phyloP scores from a whole-genome alignment of 108 stramenopile genomes.

The Skeletonema menzelii region DNA sequence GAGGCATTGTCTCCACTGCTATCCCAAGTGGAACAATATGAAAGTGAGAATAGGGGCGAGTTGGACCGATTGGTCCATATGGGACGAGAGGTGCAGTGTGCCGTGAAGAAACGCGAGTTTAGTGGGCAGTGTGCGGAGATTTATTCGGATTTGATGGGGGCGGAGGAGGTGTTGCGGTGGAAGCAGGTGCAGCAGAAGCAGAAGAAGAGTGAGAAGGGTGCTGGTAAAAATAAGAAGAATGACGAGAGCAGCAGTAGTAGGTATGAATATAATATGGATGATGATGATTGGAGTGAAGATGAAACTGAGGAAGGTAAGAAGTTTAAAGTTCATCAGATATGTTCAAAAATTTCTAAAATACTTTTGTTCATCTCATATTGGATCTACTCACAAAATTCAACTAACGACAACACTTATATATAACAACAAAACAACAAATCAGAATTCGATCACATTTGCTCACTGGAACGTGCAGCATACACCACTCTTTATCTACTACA shows the following conservation, averaged over 20 bases:
- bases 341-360: background rate
- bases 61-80: constrained; percentile 57
- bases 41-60: constrained; percentile 45
- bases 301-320: background rate
- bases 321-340: background rate
- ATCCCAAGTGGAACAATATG: constrained; percentile 52
- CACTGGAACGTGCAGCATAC: constrained; percentile 85
- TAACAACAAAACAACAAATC: background rate
- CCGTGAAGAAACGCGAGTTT: constrained; percentile 43
- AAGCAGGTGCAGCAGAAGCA: background rate
- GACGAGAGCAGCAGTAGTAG: background rate
- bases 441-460: constrained; percentile 49
- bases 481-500: constrained; percentile 63
- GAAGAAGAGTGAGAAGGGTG: constrained; percentile 22
- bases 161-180: constrained; percentile 51
- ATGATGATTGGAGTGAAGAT: constrained; percentile 9
- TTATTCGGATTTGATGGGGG: constrained; percentile 71
- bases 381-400: too few species aligned
- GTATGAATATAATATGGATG: background rate
- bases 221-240: background rate
- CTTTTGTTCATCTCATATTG: background rate
- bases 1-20: constrained; percentile 69
- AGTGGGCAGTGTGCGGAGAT: constrained; percentile 69
- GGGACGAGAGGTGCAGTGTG: constrained; percentile 51
- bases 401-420: too few species aligned